These are phyloP conservation scores for Globisporangium iwayamae DNA, from an alignment of 352 stramenopile species.

Conservation along the genomic window DNA sequence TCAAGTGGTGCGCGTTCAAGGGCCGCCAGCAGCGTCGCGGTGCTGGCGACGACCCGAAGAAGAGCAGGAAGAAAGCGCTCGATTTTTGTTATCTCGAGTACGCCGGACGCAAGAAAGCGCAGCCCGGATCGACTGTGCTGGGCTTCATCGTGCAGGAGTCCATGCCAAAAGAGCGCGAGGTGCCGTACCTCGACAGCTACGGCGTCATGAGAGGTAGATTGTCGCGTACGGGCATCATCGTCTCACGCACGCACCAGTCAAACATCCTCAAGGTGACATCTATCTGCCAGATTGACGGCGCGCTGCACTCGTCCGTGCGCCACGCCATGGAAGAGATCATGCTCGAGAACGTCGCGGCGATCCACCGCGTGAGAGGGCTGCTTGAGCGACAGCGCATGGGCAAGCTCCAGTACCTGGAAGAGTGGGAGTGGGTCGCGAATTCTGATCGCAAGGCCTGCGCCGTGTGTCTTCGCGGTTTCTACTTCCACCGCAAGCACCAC, in stretches of 20 bases:
- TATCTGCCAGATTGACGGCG: constrained; percentile 69
- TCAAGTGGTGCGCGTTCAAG: constrained; percentile 57
- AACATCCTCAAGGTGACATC: constrained; percentile 70
- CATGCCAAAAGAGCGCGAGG: constrained; percentile 52
- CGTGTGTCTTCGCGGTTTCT: constrained; percentile 74
- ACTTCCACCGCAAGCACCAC: constrained; percentile 78
- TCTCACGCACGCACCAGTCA: constrained; percentile 71
- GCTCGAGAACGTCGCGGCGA: constrained; percentile 53
- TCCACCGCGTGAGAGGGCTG: constrained; percentile 53
- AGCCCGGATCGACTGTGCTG: constrained; percentile 41
- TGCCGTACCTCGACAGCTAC: constrained; percentile 61
- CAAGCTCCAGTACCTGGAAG: constrained; percentile 66
- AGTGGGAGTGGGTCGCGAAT: constrained; percentile 74
- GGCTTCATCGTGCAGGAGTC: constrained; percentile 81
- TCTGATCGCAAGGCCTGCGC: constrained; percentile 75
- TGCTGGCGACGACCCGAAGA: not conserved
- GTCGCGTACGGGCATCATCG: constrained; percentile 61
- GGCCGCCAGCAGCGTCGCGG: constrained; percentile 6
- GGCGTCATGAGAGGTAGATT: constrained; percentile 57
- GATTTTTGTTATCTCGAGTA: constrained; percentile 81
- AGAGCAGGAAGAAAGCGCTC: constrained; percentile 19
- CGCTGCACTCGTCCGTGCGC: constrained; percentile 28
- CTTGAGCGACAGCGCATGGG: constrained; percentile 78
- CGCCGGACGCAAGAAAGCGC: constrained; percentile 49
- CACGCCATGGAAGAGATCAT: constrained; percentile 61